Base-by-base conservation (phyloP, 2,329 filamentous ascomycete genomes). In the Phaeosphaeriaceae sp. region DNA sequence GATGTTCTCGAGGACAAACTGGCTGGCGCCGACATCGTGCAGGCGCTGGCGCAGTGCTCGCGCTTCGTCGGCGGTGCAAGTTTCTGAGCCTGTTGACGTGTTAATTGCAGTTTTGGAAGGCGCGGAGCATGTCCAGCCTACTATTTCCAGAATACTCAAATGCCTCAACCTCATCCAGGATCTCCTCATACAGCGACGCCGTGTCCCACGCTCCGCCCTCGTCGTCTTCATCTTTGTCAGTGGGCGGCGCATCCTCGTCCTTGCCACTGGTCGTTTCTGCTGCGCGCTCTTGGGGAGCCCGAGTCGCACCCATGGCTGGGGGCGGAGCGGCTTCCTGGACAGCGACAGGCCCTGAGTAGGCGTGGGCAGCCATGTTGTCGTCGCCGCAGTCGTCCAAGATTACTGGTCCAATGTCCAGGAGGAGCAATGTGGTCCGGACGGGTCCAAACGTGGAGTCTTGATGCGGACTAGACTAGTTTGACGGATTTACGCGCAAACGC, bases 1-100 rank as follows among this genome's bases (percentile, higher is more conserved):
- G 53, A 77, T 75, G 66, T 72, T 73, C 50, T 88, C 84, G 67
- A 87, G 82, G 71, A 91, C 88, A 76, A 97, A 96, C 60, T 89
- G 85, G 60, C 87, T 85, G 21, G 91, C 90, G n/a, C 93, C 93
- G 61, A 93, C 82, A 52, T 87, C 83, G 72, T 90, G 90, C 58
- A 97, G 83, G 62, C 90, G 85, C 68, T 89, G 85, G 65, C 91
- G 88, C 73, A 89, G 90, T 19, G 83, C 81, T 58, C 85, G 81
- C 24, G 90, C 87, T 79, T 96, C 90, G 62, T 76, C 67, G 54
- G 69, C 63, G 40, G 73, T 72, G 60, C 75, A 78, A 7, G 62
- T 61, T 45, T 76, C 66, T 41, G 59, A 53, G 45, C 66, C 75
- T 76, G 33, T 45, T 31, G 40, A 45, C 19, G 25, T 49, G 63